Evolutionary conservation across 805 yeast species (phyloP).

Genomic region (Ogataea degrootiae): DNA sequence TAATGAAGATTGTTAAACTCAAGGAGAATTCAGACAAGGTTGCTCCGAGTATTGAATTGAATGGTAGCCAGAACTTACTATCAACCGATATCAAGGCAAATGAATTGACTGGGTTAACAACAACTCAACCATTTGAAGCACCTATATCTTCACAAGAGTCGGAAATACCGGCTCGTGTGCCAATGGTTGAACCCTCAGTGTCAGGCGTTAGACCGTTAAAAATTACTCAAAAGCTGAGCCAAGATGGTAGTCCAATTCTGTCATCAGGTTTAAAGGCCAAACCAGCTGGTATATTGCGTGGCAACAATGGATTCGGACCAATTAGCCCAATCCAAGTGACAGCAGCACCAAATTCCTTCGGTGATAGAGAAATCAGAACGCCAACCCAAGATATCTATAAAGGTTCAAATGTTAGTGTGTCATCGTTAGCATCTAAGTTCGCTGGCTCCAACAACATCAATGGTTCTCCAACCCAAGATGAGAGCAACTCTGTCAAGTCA

Average conservation of each 20-base stretch:
- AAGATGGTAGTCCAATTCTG: constrained; percentile 3
- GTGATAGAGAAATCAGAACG: background rate
- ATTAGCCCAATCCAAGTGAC: constrained; percentile 15
- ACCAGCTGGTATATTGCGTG: background rate
- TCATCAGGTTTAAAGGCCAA: background rate
- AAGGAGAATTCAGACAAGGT: background rate
- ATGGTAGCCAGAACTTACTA: too few relatives aligned
- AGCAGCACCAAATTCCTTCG: constrained; percentile 8
- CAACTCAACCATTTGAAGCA: background rate
- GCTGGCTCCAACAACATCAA: constrained; percentile 3
- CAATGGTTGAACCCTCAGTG: constrained; percentile 13
- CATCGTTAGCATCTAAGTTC: constrained; percentile 28
- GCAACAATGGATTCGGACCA: background rate
- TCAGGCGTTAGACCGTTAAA: constrained; percentile 65
- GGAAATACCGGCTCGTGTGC: constrained; percentile 3
- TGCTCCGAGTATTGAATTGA: too few relatives aligned
- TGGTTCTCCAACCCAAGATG: background rate
- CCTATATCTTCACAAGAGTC: too few relatives aligned
- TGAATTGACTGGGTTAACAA: background rate
- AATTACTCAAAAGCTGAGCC: constrained; percentile 52
- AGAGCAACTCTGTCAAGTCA: constrained; percentile 12
- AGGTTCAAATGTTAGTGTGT: constrained; percentile 18
- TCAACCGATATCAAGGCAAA: background rate
- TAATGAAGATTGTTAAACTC: background rate
- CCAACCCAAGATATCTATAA: constrained; percentile 15